Evolutionary conservation across 2,329 filamentous ascomycete species (phyloP).

Genomic region (Podosphaera aphanis): DNA sequence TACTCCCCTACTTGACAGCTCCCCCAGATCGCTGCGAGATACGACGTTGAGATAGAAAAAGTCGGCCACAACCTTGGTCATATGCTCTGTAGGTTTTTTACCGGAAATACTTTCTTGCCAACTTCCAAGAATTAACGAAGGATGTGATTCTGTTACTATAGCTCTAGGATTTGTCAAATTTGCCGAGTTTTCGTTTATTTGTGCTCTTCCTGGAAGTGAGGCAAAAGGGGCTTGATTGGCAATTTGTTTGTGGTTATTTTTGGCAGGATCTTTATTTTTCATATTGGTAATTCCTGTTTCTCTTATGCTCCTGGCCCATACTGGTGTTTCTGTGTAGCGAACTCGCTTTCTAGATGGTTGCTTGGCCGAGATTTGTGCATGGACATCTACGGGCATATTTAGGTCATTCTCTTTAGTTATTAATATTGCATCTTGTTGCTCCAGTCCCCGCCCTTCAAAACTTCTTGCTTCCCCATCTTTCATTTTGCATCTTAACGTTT

Average conservation of each 20-base stretch:
- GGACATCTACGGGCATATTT: not conserved
- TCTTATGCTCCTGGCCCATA: constrained; percentile 19
- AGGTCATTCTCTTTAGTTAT: constrained; percentile 9
- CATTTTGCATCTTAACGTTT: constrained; percentile 12
- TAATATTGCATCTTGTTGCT: constrained; percentile 5
- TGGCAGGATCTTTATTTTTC: constrained; percentile 3
- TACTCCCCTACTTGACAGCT: constrained; percentile 39
- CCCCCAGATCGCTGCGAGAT: constrained; percentile 37
- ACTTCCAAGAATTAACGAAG: constrained; percentile 20
- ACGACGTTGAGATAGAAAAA: constrained; percentile 57
- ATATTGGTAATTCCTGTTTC: constrained; percentile 1
- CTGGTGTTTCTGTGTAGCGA: constrained; percentile 27
- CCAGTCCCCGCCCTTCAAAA: constrained; percentile 6
- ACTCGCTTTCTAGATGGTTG: constrained; percentile 24
- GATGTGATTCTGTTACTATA: constrained; percentile 4
- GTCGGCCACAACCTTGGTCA: constrained; percentile 56
- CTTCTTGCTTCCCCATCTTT: constrained; percentile 10
- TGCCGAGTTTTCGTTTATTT: constrained; percentile 10
- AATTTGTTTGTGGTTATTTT: constrained; percentile 6
- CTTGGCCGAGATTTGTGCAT: not conserved
- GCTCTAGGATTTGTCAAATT: constrained; percentile 3
- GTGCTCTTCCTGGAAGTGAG: constrained; percentile 1
- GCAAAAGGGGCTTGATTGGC: constrained; percentile 1
- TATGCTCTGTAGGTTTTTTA: constrained; percentile 45
- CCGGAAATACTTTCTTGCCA: constrained; percentile 50